Evolutionary conservation across 2,329 filamentous ascomycete species (phyloP).

Genomic region (Huntiella omanensis): DNA sequence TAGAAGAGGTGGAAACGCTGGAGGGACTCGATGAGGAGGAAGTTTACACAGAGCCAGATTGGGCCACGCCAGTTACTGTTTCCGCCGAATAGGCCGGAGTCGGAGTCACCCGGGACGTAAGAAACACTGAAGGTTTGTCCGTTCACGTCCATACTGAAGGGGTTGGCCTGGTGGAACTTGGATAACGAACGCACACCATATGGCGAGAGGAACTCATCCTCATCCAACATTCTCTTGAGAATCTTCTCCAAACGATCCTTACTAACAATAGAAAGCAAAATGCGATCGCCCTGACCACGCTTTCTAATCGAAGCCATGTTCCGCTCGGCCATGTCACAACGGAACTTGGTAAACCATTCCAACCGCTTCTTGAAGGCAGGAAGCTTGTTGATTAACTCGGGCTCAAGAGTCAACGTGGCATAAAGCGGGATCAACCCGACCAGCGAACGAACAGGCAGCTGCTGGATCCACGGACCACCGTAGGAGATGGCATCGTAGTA

Average conservation of each 20-base stretch:
- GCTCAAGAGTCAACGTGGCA: slow-evolving; percentile 79
- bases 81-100: slow-evolving; percentile 84
- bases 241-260: slow-evolving; percentile 85
- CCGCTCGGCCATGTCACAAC: slow-evolving; percentile 68
- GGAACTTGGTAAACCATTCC: slow-evolving; percentile 85
- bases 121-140: slow-evolving; percentile 72
- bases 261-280: slow-evolving; percentile 77
- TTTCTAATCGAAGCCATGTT: slow-evolving; percentile 89
- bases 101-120: slow-evolving; percentile 89
- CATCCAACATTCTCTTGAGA: slow-evolving; percentile 77
- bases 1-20: slow-evolving; percentile 95
- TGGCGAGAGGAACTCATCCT: slow-evolving; percentile 78
- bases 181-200: slow-evolving; percentile 85
- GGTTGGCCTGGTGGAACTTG: slow-evolving; percentile 75
- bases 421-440: slow-evolving; percentile 90
- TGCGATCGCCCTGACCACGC: slow-evolving; percentile 74
- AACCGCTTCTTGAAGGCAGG: slow-evolving; percentile 85
- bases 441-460: slow-evolving; percentile 77
- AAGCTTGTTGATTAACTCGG: slow-evolving; percentile 78
- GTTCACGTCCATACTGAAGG: slow-evolving; percentile 90
- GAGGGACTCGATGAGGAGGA: slow-evolving; percentile 82
- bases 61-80: slow-evolving; percentile 97
- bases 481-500: slow-evolving; percentile 98
- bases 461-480: slow-evolving; percentile 82
- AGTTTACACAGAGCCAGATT: slow-evolving; percentile 93